Evolutionary conservation across 129 eudicot species (phyloP).

Genomic region (Smallanthus sonchifolius): DNA sequence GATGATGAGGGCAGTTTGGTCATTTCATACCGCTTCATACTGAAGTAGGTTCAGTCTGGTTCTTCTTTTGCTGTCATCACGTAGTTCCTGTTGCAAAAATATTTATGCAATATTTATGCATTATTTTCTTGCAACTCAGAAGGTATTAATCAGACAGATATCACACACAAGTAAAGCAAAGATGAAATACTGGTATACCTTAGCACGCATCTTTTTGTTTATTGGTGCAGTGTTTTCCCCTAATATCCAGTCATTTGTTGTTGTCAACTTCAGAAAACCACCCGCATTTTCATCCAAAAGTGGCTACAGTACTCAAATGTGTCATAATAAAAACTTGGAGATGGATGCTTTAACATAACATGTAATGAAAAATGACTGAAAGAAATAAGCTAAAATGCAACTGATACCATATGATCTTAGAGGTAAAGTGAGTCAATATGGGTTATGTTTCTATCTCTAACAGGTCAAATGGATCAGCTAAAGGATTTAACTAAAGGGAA

Average conservation of each 20-base stretch:
- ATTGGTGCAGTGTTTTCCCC: constrained; percentile 73
- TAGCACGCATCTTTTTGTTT: constrained; percentile 57
- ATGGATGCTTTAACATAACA: background rate
- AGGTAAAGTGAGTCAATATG: background rate
- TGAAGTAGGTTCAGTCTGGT: constrained; percentile 68
- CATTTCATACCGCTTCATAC: constrained; percentile 81
- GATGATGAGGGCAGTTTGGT: background rate
- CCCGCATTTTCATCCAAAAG: constrained; percentile 52
- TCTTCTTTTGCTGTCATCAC: constrained; percentile 66
- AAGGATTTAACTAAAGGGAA: constrained; percentile 4
- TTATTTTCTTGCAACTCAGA: background rate
- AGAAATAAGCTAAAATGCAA: background rate
- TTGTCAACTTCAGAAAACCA: constrained; percentile 73
- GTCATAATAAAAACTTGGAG: constrained; percentile 11
- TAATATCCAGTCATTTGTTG: constrained; percentile 67
- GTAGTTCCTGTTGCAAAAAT: constrained; percentile 48
- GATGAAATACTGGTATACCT: constrained; percentile 36
- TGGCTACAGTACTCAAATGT: constrained; percentile 28
- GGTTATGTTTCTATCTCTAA: background rate
- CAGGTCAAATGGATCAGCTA: background rate
- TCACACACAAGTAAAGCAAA: constrained; percentile 1
- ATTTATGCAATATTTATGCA: background rate
- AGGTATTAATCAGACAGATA: background rate
- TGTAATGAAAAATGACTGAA: background rate
- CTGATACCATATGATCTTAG: background rate